Percentiles rank a stretch among this genome's conserved stretches.
Evolutionary conservation across 305 asterid genomes (phyloP).

Genomic region (Salvia sclarea): DNA sequence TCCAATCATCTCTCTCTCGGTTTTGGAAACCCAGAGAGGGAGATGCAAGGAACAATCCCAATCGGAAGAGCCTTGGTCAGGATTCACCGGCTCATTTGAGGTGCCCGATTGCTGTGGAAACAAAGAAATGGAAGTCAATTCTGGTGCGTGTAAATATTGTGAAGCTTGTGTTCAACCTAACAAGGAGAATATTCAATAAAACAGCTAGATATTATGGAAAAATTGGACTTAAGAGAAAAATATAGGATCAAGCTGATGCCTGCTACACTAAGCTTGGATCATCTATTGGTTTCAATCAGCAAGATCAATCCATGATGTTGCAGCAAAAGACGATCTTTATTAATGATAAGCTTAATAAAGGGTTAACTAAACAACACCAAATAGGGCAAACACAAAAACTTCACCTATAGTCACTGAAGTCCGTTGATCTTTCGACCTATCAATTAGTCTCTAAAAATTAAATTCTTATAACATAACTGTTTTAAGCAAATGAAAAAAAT

Average conservation of each 20-base stretch:
- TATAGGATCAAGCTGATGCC: no score
- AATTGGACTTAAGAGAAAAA: neutral
- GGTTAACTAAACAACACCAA: neutral
- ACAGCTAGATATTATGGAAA: neutral
- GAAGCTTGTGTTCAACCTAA: slow-evolving; percentile 3
- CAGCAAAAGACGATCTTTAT: neutral
- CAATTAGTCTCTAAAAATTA: neutral
- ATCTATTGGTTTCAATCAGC: neutral
- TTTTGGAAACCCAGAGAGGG: slow-evolving; percentile 88
- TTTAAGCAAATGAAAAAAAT: neutral
- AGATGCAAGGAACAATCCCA: slow-evolving; percentile 96
- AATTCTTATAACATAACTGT: neutral
- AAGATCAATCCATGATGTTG: neutral
- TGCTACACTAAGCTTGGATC: no score
- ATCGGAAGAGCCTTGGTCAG: slow-evolving; percentile 34
- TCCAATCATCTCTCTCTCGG: slow-evolving; percentile 67
- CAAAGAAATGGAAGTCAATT: slow-evolving; percentile 17
- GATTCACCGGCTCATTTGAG: slow-evolving; percentile 33
- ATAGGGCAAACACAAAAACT: neutral
- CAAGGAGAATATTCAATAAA: slow-evolving; percentile 10
- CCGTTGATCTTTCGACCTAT: neutral
- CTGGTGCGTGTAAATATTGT: slow-evolving; percentile 2
- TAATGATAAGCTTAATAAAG: neutral
- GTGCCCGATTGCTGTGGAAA: slow-evolving; percentile 46
- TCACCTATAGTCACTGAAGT: neutral